These are phyloP conservation scores for Curvularia sp. DNA, from an alignment of 2,329 filamentous ascomycete species.

Conservation along the genomic window DNA sequence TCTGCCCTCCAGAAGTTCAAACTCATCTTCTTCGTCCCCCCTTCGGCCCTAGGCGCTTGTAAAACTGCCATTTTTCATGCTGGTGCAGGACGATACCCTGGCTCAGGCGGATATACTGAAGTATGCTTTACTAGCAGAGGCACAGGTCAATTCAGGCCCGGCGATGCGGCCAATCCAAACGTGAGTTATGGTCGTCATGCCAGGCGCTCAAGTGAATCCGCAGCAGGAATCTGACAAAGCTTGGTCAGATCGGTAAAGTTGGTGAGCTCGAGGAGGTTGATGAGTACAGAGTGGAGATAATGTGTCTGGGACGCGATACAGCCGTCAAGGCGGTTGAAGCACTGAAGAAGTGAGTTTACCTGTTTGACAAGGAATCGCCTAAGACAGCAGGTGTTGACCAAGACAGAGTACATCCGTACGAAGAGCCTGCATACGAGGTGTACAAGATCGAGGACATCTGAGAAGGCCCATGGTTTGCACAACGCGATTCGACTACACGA, in stretches of 20 bases:
- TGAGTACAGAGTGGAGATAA: constrained; percentile 69
- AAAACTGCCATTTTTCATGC: constrained; percentile 57
- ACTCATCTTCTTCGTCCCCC: constrained; percentile 56
- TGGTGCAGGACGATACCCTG: constrained; percentile 55
- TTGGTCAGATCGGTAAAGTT: constrained; percentile 60
- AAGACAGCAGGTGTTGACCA: constrained; percentile 4
- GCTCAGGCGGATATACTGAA: constrained; percentile 54
- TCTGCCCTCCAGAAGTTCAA: constrained; percentile 46
- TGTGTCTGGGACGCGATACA: constrained; percentile 67
- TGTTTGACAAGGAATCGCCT: constrained; percentile 20
- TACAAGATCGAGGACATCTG: constrained; percentile 56
- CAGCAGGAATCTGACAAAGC: not conserved
- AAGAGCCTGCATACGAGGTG: constrained; percentile 56
- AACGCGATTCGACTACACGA: not conserved
- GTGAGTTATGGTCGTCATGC: constrained; percentile 18
- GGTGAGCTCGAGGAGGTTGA: constrained; percentile 66
- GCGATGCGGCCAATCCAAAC: constrained; percentile 66
- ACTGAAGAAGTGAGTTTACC: constrained; percentile 63
- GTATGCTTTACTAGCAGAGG: constrained; percentile 57
- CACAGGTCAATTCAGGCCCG: constrained; percentile 71
- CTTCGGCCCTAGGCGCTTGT: constrained; percentile 46
- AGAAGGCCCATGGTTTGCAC: not conserved
- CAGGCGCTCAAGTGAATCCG: not conserved
- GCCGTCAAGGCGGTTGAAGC: constrained; percentile 66
- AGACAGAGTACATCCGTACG: constrained; percentile 55